phyloP scores from a whole-genome alignment of 345 rosid species.

The Rhizophora mangle region DNA sequence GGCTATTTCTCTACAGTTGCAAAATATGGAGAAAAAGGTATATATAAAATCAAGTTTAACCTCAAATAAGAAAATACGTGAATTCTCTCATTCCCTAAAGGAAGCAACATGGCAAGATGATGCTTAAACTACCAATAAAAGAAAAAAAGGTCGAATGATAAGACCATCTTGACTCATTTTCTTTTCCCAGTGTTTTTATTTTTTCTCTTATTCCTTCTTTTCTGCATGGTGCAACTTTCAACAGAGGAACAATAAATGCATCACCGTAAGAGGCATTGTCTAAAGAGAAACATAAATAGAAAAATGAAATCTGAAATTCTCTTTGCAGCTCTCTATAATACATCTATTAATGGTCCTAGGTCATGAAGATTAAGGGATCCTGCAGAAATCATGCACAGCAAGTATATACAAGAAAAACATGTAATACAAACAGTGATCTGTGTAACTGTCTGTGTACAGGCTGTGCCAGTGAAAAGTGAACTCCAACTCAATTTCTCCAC shows the following conservation, averaged over 20 bases:
- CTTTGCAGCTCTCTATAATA: background rate
- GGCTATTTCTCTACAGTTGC: constrained; percentile 61
- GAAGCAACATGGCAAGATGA: background rate
- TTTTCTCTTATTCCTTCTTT: background rate
- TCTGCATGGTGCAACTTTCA: background rate
- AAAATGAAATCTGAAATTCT: background rate
- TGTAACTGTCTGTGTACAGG: background rate
- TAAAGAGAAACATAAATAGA: background rate
- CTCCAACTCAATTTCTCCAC: background rate
- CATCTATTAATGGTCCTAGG: background rate
- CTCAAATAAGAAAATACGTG: background rate
- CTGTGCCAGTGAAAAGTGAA: background rate
- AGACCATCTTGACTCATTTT: background rate
- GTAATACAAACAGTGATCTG: background rate
- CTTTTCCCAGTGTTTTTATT: background rate
- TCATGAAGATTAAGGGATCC: background rate
- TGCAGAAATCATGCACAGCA: background rate
- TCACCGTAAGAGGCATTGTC: background rate
- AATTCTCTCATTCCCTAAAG: background rate
- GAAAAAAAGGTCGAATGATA: background rate
- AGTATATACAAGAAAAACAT: background rate
- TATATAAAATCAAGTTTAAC: constrained; percentile 10
- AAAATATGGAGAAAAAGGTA: background rate
- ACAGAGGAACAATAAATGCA: background rate
- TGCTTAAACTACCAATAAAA: background rate